Base-by-base conservation (phyloP, 169 alveolate species). In the Miamiensis avidus region DNA sequence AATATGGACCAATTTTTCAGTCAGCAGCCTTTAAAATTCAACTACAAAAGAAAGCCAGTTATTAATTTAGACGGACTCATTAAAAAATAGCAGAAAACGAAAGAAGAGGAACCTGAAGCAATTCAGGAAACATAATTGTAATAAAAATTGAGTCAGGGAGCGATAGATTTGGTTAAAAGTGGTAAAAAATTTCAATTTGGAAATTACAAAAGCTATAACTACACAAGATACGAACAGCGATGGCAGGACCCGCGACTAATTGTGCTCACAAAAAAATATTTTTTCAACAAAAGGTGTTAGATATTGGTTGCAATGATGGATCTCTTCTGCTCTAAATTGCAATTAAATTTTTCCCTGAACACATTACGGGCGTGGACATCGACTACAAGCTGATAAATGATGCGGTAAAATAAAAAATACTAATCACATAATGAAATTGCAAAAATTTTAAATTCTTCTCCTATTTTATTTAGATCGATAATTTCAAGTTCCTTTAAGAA, bases 241-340 rank as follows among this genome's bases (percentile, higher is more conserved):
- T 92, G 94, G 93, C 29, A 82, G 31, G 96, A 92, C 78, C 89
- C 83, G 4, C 82, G 96, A 75, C 30, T 92, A 1, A 83, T 34
- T 11, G 82, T 83, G 25, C 73, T 88, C 32, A 64, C 76, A 29
- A 34, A 34, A 76, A 34, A 34, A 20, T 90, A 91, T 88, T 88
- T 94, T 82, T 64, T 79, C 29, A 87, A 90, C 75, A 92, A 88
- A 78, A 76, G 32, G 78, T 89, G 26, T 82, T 94, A 20, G 96
- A 94, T 88, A 89, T 94, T 65, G 96, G 96, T 29, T 91, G 96
- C 49, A 91, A 91, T 83, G 91, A 85, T 74, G 95, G 97, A 29
- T 83, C 92, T 0, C 74, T 91, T 15, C 89, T 94, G 33, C 49
- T 93, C 29, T 34, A 76, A 28, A 79, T 93, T 25, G 91, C 95